phyloP scores from a whole-genome alignment of 2,329 filamentous ascomycete species.

The Neonectria neomacrospora region DNA sequence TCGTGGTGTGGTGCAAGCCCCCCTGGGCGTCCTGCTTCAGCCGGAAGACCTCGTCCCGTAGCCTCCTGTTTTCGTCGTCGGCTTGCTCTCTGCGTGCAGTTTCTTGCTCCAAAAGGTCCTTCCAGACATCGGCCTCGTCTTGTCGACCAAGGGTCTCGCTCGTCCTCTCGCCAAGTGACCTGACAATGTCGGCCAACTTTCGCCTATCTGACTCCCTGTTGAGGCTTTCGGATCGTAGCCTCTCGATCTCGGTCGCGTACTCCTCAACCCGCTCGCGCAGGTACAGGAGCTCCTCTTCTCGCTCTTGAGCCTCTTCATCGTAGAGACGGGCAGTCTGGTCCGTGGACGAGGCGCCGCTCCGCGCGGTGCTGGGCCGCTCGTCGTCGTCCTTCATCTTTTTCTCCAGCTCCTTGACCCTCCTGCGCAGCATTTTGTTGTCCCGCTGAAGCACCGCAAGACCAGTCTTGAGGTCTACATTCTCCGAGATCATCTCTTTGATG shows the following conservation, averaged over 20 bases:
- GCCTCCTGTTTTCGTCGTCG: constrained; percentile 85
- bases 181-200: constrained; percentile 83
- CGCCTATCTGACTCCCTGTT: constrained; percentile 86
- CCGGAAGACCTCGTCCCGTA: constrained; percentile 86
- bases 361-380: constrained; percentile 69
- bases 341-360: constrained; percentile 66
- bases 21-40: constrained; percentile 67
- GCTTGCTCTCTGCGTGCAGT: constrained; percentile 88
- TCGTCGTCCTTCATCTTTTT: constrained; percentile 77
- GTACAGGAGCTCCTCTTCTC: constrained; percentile 88
- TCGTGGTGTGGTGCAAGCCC: constrained; percentile 68
- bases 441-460: constrained; percentile 89
- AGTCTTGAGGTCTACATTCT: constrained; percentile 95
- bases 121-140: constrained; percentile 86
- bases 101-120: constrained; percentile 92
- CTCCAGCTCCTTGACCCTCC: constrained; percentile 87
- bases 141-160: constrained; percentile 64
- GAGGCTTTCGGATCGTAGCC: constrained; percentile 80
- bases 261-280: constrained; percentile 87
- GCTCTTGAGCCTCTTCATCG: constrained; percentile 71
- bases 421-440: constrained; percentile 85
- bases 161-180: constrained; percentile 61
- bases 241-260: constrained; percentile 85
- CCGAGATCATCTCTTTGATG: constrained; percentile 96
- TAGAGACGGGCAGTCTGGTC: constrained; percentile 66